Evolutionary conservation across 176 grass and related monocot species (phyloP), one percentile per base, ranked within the genome.

Genomic region (Triticum turgidum): DNA sequence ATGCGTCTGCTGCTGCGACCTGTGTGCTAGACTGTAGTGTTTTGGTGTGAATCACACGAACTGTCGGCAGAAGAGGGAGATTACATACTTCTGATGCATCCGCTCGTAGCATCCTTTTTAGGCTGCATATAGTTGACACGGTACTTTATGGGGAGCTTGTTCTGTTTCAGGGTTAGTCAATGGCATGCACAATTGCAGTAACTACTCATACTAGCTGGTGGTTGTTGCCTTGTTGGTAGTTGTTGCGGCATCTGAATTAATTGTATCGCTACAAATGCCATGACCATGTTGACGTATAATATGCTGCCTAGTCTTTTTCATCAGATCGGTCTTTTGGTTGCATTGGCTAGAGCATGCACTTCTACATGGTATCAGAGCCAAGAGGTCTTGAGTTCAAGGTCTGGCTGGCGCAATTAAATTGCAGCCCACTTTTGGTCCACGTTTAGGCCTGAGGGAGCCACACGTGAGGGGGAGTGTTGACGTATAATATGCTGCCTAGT

Each of bases 171-270:
- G 27, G 18, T 13, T 59, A 67, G 67, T 58, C 59, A 80, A 4
- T 38, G 33, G 17, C 20, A 69, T 69, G 67, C 51, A 21, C 68
- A n/a, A n/a, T 22, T 29, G 17, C 33, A 83, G 79, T 86, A 86
- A 5, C 4, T 82, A 51, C 21, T 61, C 18, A 18, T n/a, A 45
- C 9, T 45, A 44, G 33, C n/a, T 62, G 45, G 65, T 56, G 15
- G 22, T 74, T 8, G n/a, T 68, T 85, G 80, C 45, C 47, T 56
- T 69, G 45, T 76, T 83, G 63, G 42, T 77, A 33, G 56, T 54
- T 65, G 18, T 9, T 15, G 12, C 1, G 22, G 22, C 24, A 65
- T 82, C 54, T 78, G 73, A 35, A 73, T 73, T 54, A 77, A 59
- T 12, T 65, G 54, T 72, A 32, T 9, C 81, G 38, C 82, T 44